Base-by-base conservation (phyloP, 1,284 basidiomycete species). In the Rugosomyces carneus region DNA sequence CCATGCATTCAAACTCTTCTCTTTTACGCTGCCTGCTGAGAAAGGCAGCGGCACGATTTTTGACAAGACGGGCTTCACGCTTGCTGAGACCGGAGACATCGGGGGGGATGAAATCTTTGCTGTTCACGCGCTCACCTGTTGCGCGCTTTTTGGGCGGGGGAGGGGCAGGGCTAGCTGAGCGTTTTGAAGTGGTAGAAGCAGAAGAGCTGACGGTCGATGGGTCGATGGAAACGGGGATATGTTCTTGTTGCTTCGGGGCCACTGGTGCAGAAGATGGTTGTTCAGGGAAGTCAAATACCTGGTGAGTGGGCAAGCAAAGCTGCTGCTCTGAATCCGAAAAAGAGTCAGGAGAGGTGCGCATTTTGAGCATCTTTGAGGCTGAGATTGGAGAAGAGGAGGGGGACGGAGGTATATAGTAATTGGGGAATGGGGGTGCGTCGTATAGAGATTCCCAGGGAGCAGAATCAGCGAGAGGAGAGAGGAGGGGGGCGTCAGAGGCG, bases 1-100 rank as follows among this genome's bases (percentile, higher is more conserved):
- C 89, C 82, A 93, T 90, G 60, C 67, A 73, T 67, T 93, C 90
- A 59, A 92, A 93, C 68, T 93, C 90, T 68, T 93, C 90, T 50
- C 90, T 81, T 68, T 93, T 93, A 58, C 90, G 76, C 66, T 93
- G 90, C 60, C 90, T 75, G 63, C 82, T 87, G 57, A 93, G 80
- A 71, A 93, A 93, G 45, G 90, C 90, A 7, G 90, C 90, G 10
- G 90, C 90, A 45, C 90, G 79, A 69, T 93, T 93, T 74, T 93
- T 93, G 49, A 93, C 88, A 11, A 93, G 76, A 45, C 90, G 80
- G 42, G 91, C 90, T 67, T 93, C 90, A 48, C 89, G 84, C 67
- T 93, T 93, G 71, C 76, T 84, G 49, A 93, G 76, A 40, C 90
- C 91, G 40, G 83, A 80, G 49, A 92, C 89, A 64, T 93, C 91